Percentiles rank a stretch among this genome's conserved stretches.
phyloP scores from a whole-genome alignment of 1,139 yeast species.

The Hyphopichia khmerensis region DNA sequence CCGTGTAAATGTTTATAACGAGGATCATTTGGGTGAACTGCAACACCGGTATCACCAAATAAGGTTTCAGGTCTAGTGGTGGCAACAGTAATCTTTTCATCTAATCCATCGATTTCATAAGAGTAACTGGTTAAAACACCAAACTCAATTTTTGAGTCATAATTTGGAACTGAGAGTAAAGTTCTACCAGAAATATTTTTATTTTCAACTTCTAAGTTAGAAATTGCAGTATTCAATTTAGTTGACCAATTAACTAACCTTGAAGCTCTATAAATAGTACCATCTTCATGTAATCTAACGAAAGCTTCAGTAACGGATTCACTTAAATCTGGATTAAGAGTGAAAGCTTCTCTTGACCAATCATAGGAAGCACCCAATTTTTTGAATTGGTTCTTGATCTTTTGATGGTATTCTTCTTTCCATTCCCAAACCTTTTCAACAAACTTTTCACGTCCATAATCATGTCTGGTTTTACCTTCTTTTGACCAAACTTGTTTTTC shows the following conservation, averaged over 20 bases:
- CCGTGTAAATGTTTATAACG: slow-evolving; percentile 96
- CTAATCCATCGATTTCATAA: slow-evolving; percentile 83
- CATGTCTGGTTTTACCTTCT: slow-evolving; percentile 90
- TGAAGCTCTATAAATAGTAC: slow-evolving; percentile 90
- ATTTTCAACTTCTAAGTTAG: slow-evolving; percentile 94
- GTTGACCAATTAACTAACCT: slow-evolving; percentile 97
- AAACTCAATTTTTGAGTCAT: slow-evolving; percentile 86
- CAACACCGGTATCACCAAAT: slow-evolving; percentile 97
- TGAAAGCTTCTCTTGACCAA: slow-evolving; percentile 93
- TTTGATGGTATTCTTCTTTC: slow-evolving; percentile 90
- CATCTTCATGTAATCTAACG: slow-evolving; percentile 88
- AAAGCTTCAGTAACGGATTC: slow-evolving; percentile 90
- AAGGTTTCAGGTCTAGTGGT: slow-evolving; percentile 99
- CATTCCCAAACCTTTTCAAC: slow-evolving; percentile 94
- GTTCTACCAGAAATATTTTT: slow-evolving; percentile 86
- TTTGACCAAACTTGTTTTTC: slow-evolving; percentile 93
- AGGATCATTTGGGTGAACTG: slow-evolving; percentile 92
- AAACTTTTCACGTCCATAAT: slow-evolving; percentile 89
- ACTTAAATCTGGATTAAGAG: slow-evolving; percentile 76
- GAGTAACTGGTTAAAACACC: slow-evolving; percentile 96
- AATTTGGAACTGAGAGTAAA: slow-evolving; percentile 80
- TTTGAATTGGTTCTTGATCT: slow-evolving; percentile 81
- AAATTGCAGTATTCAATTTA: slow-evolving; percentile 88
- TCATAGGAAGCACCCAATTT: slow-evolving; percentile 95
- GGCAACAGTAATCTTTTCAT: slow-evolving; percentile 87